Base-by-base conservation (phyloP, 495 filamentous ascomycete species). In the Penicillium angulare region DNA sequence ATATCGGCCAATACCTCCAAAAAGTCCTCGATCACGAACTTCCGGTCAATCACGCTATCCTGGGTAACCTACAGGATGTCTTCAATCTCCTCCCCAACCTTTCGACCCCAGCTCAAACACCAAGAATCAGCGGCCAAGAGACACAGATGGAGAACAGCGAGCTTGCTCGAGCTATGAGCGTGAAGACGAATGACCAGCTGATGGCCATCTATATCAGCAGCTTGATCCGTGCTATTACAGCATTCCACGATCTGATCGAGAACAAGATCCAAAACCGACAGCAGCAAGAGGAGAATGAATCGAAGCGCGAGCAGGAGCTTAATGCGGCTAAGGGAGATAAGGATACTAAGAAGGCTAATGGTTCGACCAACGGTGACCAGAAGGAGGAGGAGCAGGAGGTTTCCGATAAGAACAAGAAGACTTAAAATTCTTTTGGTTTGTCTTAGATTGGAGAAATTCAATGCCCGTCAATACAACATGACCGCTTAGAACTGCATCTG, bases 231-330 rank as follows among this genome's bases (percentile, higher is more conserved):
- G 95, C 95, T 24, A 97, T 98, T 61, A 97, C 93, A 7, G 95
- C 93, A 12, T 98, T 97, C 84, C 93, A 98, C 68, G 93, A 98
- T 70, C 75, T 98, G 55, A 98, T 98, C 60, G 93, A 98, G 79
- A 98, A 98, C 75, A 98, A 98, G 85, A 96, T 97, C 53, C 93
- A 97, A 76, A 98, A 98, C 74, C 76, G 92, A 60, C 92, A 96
- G 73, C 89, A 92, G 66, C 90, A 95, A 70, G 93, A 96, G 64
- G 93, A 98, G 67, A 90, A 88, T 70, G 90, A 97, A 57, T 82
- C 81, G 47, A 87, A 86, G 79, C 86, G 87, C 69, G 84, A 87
- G 41, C 86, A 89, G 53, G 70, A 76, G 51, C 68, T 71, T 35
- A 82, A 78, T 50, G 69, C 66, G 31, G 66, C 60, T 17, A 85